Conservation (phyloP, 129 eudicot genomes). For the Ambrosia artemisiifolia region DNA sequence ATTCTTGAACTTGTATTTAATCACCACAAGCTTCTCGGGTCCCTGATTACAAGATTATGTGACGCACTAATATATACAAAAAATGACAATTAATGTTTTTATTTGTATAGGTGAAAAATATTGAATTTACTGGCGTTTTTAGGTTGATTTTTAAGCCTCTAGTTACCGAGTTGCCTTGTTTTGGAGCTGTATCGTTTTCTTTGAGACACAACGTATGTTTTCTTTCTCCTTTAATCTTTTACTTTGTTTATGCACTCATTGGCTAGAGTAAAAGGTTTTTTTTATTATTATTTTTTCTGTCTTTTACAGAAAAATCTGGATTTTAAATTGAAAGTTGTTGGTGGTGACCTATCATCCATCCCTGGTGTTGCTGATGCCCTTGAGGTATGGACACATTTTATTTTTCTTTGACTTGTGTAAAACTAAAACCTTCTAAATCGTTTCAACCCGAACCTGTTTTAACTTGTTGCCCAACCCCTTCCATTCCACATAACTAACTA, state of each 20-base stretch:
- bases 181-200: conserved; percentile 88
- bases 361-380: conserved; percentile 90
- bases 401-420: not conserved
- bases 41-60: not conserved
- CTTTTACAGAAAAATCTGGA: conserved; percentile 80
- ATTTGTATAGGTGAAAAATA: conserved; percentile 69
- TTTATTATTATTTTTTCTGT: not conserved
- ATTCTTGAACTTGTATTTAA: not conserved
- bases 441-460: not conserved
- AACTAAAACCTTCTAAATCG: not conserved
- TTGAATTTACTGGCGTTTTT: conserved; percentile 87
- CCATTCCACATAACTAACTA: not conserved
- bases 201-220: conserved; percentile 66
- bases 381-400: conserved; percentile 49
- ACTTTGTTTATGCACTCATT: not conserved
- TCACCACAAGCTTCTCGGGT: no score
- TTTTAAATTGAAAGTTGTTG: conserved; percentile 82
- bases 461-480: not conserved
- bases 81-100: no score
- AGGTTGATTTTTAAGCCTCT: conserved; percentile 91
- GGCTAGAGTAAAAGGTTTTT: not conserved
- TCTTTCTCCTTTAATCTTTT: conserved; percentile 13
- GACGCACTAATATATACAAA: conserved; percentile 11
- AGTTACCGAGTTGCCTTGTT: conserved; percentile 87
- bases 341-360: conserved; percentile 82